These are phyloP conservation scores for Sporothrix brasiliensis DNA, from an alignment of 2,329 filamentous ascomycete species.

Conservation along the genomic window DNA sequence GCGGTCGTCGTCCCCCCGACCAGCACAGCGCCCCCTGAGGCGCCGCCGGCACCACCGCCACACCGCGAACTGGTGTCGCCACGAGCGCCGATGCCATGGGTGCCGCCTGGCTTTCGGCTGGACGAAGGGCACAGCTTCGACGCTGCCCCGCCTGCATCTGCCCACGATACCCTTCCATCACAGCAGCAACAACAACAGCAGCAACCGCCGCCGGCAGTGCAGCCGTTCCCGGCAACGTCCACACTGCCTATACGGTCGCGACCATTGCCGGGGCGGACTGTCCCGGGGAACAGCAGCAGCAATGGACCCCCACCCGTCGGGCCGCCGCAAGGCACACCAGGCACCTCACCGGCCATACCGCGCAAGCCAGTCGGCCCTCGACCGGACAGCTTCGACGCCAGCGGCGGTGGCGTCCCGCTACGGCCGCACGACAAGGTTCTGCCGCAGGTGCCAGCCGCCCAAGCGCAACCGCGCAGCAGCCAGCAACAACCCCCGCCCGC, in stretches of 20 bases:
- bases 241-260: background rate
- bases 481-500: background rate
- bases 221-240: background rate
- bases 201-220: background rate
- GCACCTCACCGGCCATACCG: background rate
- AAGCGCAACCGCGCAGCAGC: background rate
- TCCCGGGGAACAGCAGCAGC: background rate
- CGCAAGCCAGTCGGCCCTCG: conserved; percentile 31
- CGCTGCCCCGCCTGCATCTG: background rate
- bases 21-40: background rate
- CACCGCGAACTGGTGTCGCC: conserved; percentile 12
- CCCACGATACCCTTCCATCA: background rate
- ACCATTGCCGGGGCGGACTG: background rate
- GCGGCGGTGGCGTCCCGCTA: background rate
- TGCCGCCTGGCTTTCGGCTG: conserved; percentile 33
- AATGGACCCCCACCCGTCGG: background rate
- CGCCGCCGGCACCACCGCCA: background rate
- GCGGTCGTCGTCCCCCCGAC: background rate
- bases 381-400: background rate
- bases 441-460: background rate
- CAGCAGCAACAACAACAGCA: background rate
- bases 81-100: conserved; percentile 25
- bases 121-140: conserved; percentile 28
- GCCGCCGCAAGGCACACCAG: background rate
- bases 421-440: background rate